phyloP scores from a whole-genome alignment of 495 filamentous ascomycete species.

The Chaetomidium leptoderma region DNA sequence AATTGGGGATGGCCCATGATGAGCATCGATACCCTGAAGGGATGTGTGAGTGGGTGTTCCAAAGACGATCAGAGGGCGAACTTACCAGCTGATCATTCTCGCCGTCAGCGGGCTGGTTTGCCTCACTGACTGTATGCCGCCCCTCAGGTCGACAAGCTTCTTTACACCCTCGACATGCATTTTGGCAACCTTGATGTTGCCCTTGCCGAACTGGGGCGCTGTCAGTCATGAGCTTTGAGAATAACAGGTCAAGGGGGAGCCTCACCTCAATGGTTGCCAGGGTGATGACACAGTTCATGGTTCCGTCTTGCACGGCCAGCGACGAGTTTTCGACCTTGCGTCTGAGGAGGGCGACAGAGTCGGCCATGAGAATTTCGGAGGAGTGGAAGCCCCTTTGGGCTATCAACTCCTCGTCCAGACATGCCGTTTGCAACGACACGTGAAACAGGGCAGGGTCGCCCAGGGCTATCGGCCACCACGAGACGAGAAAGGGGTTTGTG shows the following conservation, averaged over 20 bases:
- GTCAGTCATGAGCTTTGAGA: slow-evolving; percentile 6
- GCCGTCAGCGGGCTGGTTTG: slow-evolving; percentile 50
- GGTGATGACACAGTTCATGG: slow-evolving; percentile 52
- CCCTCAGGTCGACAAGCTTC: slow-evolving; percentile 42
- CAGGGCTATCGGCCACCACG: slow-evolving; percentile 52
- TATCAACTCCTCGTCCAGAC: slow-evolving; percentile 47
- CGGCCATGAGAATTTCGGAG: slow-evolving; percentile 50
- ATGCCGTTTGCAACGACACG: slow-evolving; percentile 52
- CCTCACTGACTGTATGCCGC: slow-evolving; percentile 44
- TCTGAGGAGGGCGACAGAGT: slow-evolving; percentile 46
- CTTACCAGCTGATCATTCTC: slow-evolving; percentile 51
- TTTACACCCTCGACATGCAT: slow-evolving; percentile 53
- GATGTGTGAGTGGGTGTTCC: not conserved
- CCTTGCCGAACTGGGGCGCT: slow-evolving; percentile 44
- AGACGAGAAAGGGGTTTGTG: slow-evolving; percentile 51
- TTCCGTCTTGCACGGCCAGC: slow-evolving; percentile 49
- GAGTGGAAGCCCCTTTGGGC: slow-evolving; percentile 45
- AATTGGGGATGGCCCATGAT: slow-evolving; percentile 49
- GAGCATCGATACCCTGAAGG: slow-evolving; percentile 48
- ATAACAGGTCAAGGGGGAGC: not conserved
- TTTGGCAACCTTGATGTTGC: slow-evolving; percentile 39
- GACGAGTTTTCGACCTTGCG: slow-evolving; percentile 41
- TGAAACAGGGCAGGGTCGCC: slow-evolving; percentile 51
- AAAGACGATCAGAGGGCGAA: not conserved
- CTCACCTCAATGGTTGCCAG: slow-evolving; percentile 51